Base-by-base conservation (phyloP, 2,329 filamentous ascomycete genomes). In the Neopestalotiopsis clavispora region DNA sequence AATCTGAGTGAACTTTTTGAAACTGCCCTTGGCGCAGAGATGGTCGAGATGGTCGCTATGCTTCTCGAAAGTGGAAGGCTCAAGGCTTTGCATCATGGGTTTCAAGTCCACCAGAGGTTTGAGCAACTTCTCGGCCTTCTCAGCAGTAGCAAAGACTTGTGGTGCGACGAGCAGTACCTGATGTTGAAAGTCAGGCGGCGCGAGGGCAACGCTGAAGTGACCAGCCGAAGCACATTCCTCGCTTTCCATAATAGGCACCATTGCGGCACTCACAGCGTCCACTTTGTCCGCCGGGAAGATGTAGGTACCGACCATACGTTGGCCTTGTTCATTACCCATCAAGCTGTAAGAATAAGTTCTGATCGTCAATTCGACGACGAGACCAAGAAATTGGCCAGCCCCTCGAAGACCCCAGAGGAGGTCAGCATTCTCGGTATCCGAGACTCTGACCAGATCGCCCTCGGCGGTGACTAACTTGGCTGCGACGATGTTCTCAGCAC, bases 331-430 rank as follows among this genome's bases (percentile, higher is more conserved):
- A 40, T 71, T 75, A 0, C 71, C 71, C 9, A 76, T 70, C 30
- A 71, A 65, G 9, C 68, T 45, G 28, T 78, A 45, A 12, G 72
- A 71, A 64, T 73, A 69, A 4, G 72, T 67, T 40, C 71, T 71
- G 62, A 77, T 68, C 6, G 70, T 72, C 20, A 80, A 71, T 34
- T 73, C 52, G 1, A 75, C 78, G 1, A 75, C 72, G 7, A 81
- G 71, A 7, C 78, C 78, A 49, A 81, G 80, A 58, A 73, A 74
- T 14, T 79, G 76, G 4, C 72, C 76, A 1, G 78, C 78, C 6
- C 78, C 78, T 40, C 76, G 70, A 67, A 80, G 73, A 10, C 76
- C 78, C 38, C 72, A 80, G 49, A 78, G 75, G 2, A 80, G 66
- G 10, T 78, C 74, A 4, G 75, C 69, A 52, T 75, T 67, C 4